A percentile compares a stretch with the other conserved stretches of the same genome.
These are phyloP conservation scores for Angophora floribunda DNA, from an alignment of 345 rosid species.

Conservation along the genomic window DNA sequence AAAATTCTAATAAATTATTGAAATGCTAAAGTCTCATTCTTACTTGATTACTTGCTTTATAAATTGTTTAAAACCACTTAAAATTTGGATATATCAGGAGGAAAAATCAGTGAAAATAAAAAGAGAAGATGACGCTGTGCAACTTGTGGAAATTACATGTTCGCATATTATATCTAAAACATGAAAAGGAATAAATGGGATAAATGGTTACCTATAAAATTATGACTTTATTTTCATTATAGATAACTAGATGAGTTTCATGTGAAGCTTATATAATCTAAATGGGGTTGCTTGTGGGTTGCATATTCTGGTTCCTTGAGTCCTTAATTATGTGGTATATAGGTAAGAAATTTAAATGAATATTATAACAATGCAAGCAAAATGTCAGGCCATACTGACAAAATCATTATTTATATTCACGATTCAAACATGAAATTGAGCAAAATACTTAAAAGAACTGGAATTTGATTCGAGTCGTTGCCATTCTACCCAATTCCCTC, in stretches of 20 bases:
- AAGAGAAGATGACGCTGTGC: neutral
- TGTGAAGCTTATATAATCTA: neutral
- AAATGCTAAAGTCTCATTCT: neutral
- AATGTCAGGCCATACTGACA: neutral
- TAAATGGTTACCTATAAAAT: neutral
- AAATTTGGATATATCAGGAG: neutral
- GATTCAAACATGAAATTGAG: neutral
- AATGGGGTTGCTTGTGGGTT: neutral
- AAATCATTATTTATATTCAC: neutral
- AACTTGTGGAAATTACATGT: neutral
- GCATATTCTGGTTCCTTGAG: neutral
- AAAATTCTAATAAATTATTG: neutral
- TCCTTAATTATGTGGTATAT: neutral
- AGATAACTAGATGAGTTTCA: neutral
- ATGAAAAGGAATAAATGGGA: neutral
- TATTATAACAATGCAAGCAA: neutral
- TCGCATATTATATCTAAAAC: neutral
- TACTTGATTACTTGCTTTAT: neutral
- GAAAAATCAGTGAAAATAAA: neutral
- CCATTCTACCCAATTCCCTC: neutral
- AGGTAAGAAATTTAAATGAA: neutral
- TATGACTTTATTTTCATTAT: neutral
- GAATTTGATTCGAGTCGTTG: neutral
- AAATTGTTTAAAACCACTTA: neutral
- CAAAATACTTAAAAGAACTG: neutral